Base-by-base conservation (phyloP, 176 grass and related monocot genomes). In the Avena sativa region DNA sequence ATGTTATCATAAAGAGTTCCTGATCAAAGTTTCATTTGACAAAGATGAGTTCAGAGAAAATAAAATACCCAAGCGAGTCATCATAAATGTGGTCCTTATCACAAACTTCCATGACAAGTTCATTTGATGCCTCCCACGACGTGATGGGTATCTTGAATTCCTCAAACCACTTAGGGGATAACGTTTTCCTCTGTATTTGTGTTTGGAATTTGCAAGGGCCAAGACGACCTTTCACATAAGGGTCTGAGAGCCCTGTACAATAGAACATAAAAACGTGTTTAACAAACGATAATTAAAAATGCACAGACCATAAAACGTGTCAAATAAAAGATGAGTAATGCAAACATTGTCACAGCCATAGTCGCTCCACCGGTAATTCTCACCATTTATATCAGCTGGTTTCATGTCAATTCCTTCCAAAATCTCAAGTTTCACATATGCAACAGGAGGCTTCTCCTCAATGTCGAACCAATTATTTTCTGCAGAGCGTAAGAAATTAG, bases 71-170 rank as follows among this genome's bases (percentile, higher is more conserved):
- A 82, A 98, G 92, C 6, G 81, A 89, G 83, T 98, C 97, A 88
- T 98, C 94, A 87, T 94, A 96, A 87, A 98, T 89, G 78, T 46
- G 89, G 71, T 98, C 97, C 87, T 99, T 99, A 71, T 96, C 94
- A 80, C 85, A 89, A 87, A 99, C 91, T 91, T 93, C 78, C 60
- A 99, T 85, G 57, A 50, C 65, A 90, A 98, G 97, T 86, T 91
- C 81, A 80, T 99, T 96, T 72, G 73, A 58, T 67, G 85, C 61
- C 76, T 94, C 97, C 97, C 97, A 96, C 5, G 92, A 96, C 51
- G 80, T 94, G 79, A 99, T 94, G 30, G 97, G 97, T 63, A 99
- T 90, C 86, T 88, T 96, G 80, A 99, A 96, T 87, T 99, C 97
- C 71, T 99, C 97, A 85, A 87, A 87, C 97, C 97, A 99, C 76